These are phyloP conservation scores for Harrya chromipes DNA, from an alignment of 768 basidiomycete species.

Conservation along the genomic window DNA sequence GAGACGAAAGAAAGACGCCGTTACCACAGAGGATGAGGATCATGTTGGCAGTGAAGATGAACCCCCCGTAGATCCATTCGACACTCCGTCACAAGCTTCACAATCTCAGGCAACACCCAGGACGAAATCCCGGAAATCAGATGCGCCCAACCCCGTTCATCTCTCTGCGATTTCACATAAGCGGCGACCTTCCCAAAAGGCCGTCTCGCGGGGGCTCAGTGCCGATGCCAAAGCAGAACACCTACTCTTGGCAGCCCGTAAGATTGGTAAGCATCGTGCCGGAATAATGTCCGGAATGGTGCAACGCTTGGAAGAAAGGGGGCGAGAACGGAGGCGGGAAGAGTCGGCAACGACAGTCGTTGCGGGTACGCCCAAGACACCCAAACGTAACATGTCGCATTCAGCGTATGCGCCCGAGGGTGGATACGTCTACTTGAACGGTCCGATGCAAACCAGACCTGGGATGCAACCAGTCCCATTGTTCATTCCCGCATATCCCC, in stretches of 20 bases:
- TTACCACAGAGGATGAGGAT: slow-evolving; percentile 26
- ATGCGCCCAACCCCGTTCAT: slow-evolving; percentile 11
- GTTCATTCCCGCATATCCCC: slow-evolving; percentile 29
- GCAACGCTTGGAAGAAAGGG: slow-evolving; percentile 33
- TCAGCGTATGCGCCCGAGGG: slow-evolving; percentile 19
- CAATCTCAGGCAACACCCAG: slow-evolving; percentile 21
- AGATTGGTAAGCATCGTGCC: slow-evolving; percentile 59
- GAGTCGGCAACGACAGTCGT: slow-evolving; percentile 22
- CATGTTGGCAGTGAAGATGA: slow-evolving; percentile 27
- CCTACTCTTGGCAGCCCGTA: slow-evolving; percentile 67
- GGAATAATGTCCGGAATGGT: slow-evolving; percentile 52
- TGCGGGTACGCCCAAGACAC: slow-evolving; percentile 24
- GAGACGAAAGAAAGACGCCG: slow-evolving; percentile 26
- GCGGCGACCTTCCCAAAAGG: slow-evolving; percentile 28
- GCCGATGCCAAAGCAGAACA: slow-evolving; percentile 72
- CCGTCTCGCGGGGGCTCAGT: slow-evolving; percentile 32
- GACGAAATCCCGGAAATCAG: slow-evolving; percentile 21
- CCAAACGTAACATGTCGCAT: slow-evolving; percentile 31
- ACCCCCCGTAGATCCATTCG: slow-evolving; percentile 14
- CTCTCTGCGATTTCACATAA: slow-evolving; percentile 12
- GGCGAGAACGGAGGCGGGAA: slow-evolving; percentile 27
- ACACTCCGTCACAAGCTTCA: slow-evolving; percentile 14
- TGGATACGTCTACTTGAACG: slow-evolving; percentile 30
- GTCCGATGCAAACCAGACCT: slow-evolving; percentile 22
- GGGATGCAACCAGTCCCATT: slow-evolving; percentile 32